Percentiles rank a stretch among this genome's conserved stretches.
These are phyloP conservation scores for Thuja plicata DNA, from an alignment of 83 land plant species.

Conservation along the genomic window DNA sequence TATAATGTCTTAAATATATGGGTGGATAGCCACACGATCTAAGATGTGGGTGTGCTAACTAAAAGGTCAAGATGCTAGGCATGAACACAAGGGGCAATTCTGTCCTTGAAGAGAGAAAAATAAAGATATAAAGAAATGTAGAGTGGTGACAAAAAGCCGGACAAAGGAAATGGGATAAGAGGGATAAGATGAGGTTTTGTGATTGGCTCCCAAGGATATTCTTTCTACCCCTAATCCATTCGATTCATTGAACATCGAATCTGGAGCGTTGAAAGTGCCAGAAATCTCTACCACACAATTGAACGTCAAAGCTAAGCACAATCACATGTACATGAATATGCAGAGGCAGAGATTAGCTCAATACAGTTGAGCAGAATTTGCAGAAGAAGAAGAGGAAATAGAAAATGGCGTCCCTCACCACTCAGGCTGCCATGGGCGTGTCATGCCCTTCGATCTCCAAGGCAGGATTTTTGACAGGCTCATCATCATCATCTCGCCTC, in stretches of 20 bases:
- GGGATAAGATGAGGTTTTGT: constrained; percentile 6
- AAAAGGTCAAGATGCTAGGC: too few relatives aligned
- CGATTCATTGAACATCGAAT: not conserved
- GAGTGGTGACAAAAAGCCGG: not conserved
- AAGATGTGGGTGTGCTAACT: too few relatives aligned
- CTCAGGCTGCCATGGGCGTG: constrained; percentile 64
- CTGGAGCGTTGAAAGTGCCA: not conserved
- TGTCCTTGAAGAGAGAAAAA: too few relatives aligned
- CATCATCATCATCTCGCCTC: constrained; percentile 36
- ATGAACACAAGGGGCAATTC: too few relatives aligned
- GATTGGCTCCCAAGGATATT: constrained; percentile 11
- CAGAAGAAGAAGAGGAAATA: constrained; percentile 8
- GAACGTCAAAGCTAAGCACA: not conserved
- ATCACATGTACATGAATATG: not conserved
- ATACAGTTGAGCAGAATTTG: not conserved
- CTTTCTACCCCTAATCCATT: not conserved
- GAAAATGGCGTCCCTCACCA: constrained; percentile 53
- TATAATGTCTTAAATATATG: too few relatives aligned
- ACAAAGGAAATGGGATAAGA: not conserved
- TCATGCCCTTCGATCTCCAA: constrained; percentile 57
- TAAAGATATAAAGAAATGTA: too few relatives aligned
- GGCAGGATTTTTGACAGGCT: constrained; percentile 58
- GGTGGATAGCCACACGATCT: too few relatives aligned
- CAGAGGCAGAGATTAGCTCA: not conserved
- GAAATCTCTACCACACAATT: constrained; percentile 4